These are phyloP conservation scores for Dendrothele bispora DNA, from an alignment of 768 basidiomycete genomes.

Conservation along the genomic window DNA sequence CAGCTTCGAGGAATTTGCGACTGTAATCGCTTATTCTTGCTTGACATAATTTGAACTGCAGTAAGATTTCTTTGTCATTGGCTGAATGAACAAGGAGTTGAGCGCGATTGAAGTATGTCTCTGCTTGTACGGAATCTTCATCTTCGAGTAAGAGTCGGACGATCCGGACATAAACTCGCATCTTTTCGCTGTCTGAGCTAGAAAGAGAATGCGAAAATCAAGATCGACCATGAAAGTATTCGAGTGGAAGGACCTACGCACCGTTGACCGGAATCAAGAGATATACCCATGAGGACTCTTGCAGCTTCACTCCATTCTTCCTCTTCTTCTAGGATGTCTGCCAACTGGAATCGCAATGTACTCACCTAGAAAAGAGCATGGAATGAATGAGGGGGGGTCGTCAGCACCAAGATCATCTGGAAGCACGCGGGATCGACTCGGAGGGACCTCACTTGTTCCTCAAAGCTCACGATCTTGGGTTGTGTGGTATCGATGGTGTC, in stretches of 20 bases:
- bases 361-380: slow-evolving; percentile 58
- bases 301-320: slow-evolving; percentile 96
- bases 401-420: too few species aligned
- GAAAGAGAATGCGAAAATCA: slow-evolving; percentile 22
- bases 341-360: slow-evolving; percentile 82
- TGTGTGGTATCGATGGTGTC: slow-evolving; percentile 71
- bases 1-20: slow-evolving; percentile 93
- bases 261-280: slow-evolving; percentile 88
- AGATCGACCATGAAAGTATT: slow-evolving; percentile 4
- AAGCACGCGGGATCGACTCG: not conserved
- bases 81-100: slow-evolving; percentile 84
- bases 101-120: slow-evolving; percentile 96
- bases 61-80: slow-evolving; percentile 72
- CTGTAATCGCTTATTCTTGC: slow-evolving; percentile 92
- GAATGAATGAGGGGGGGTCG: slow-evolving; percentile 8
- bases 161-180: slow-evolving; percentile 90
- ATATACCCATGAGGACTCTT: slow-evolving; percentile 87
- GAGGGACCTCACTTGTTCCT: slow-evolving; percentile 77
- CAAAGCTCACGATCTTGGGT: slow-evolving; percentile 85
- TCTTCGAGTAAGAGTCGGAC: slow-evolving; percentile 93
- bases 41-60: slow-evolving; percentile 90
- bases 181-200: slow-evolving; percentile 80
- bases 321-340: slow-evolving; percentile 82
- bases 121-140: slow-evolving; percentile 96
- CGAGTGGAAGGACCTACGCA: slow-evolving; percentile 31